Evolutionary conservation across 192 early-diverging fungal genomes (phyloP), one percentile per base, ranked within the genome.

Genomic region (Irineochytrium annulatum): DNA sequence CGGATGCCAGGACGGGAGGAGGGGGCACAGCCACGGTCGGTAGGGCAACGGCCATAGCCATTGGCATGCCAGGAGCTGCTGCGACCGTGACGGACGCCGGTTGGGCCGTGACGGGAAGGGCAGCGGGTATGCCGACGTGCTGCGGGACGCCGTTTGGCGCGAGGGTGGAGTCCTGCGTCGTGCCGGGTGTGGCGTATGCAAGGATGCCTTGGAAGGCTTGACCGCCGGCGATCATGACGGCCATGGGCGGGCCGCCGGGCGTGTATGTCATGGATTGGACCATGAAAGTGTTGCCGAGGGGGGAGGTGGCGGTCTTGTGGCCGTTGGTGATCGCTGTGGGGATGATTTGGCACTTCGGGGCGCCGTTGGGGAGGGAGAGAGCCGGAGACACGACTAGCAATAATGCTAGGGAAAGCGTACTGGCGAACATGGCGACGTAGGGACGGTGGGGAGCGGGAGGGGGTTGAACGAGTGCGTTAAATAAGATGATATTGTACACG

Each of bases 111-210:
- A n/a, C n/a, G n/a, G n/a, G n/a, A n/a, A n/a, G n/a, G n/a, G n/a
- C n/a, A 8, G 11, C 27, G 28, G 51, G 32, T n/a, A 45, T 43
- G 26, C 59, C 59, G 19, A 60, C 46, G 32, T 60, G 59, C 20
- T 22, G 16, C 13, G 29, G 29, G 22, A 20, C 16, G 3, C 58
- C 57, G 29, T 62, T 67, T 27, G 63, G 60, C 2, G 69, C 64
- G 20, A 62, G 44, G 8, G 37, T 28, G 14, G 58, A 59, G 37
- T 71, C 69, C 16, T 61, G 35, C 20, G 44, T 52, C 16, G 64
- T 41, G 5, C 65, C 70, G 19, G 55, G 19, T 6, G 65, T 72
- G 17, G 57, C 70, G 46, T 72, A 72, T 45, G 55, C 62, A 17
- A 72, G 55, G 39, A 67, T 43, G 17, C 70, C 70, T 13, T 17